These are phyloP conservation scores for Magnusiomyces tetraspermus DNA, from an alignment of 1,139 yeast genomes.

Conservation along the genomic window DNA sequence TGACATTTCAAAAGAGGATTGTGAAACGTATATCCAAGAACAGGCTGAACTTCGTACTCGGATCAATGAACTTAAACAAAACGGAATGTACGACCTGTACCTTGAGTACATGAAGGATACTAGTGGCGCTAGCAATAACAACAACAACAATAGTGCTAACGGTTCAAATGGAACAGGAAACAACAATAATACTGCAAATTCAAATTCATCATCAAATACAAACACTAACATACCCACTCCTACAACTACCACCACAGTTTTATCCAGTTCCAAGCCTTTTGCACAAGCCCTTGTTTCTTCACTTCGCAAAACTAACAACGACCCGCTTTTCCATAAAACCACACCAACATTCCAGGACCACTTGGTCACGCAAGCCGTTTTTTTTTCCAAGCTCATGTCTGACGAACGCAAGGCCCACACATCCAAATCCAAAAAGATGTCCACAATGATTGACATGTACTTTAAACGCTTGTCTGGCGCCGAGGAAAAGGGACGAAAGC, in stretches of 20 bases:
- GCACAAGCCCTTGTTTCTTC: neutral
- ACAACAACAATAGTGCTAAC: neutral
- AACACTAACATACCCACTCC: neutral
- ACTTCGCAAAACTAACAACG: slow-evolving; percentile 31
- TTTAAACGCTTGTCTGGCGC: slow-evolving; percentile 83
- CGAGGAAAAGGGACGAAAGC: slow-evolving; percentile 68
- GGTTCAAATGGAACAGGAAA: too few species aligned
- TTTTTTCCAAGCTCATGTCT: slow-evolving; percentile 61
- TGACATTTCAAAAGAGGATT: slow-evolving; percentile 39
- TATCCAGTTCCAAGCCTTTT: neutral
- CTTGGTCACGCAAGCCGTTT: slow-evolving; percentile 63
- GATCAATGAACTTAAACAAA: slow-evolving; percentile 47
- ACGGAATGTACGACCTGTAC: slow-evolving; percentile 35
- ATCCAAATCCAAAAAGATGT: slow-evolving; percentile 60
- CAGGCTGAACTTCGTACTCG: slow-evolving; percentile 38
- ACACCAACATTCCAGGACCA: slow-evolving; percentile 59
- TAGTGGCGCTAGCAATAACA: neutral
- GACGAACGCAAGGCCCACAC: slow-evolving; percentile 59
- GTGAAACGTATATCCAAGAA: slow-evolving; percentile 40
- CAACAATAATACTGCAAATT: too few species aligned
- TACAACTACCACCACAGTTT: neutral
- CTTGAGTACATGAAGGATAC: slow-evolving; percentile 38
- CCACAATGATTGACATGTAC: slow-evolving; percentile 77
- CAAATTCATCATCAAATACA: too few species aligned
- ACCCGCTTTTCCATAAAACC: slow-evolving; percentile 32